These are phyloP conservation scores for Cladosporium sp. DNA, from an alignment of 2,329 filamentous ascomycete genomes.

Conservation along the genomic window DNA sequence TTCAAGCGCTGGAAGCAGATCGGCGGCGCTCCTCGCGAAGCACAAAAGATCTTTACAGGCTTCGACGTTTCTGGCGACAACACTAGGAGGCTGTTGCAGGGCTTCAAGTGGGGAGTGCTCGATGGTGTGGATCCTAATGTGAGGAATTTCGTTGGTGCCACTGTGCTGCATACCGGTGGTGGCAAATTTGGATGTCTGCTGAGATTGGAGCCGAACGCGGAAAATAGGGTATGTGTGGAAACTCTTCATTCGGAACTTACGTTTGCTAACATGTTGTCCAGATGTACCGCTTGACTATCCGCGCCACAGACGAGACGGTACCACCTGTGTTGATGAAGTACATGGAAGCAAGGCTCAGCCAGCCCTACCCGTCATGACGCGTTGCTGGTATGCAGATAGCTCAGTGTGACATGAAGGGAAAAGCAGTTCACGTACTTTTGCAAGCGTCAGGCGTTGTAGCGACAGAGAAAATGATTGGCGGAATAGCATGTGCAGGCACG, in stretches of 20 bases:
- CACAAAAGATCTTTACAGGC: constrained; percentile 77
- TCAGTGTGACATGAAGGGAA: background rate
- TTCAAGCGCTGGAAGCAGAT: constrained; percentile 99
- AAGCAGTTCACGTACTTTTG: background rate
- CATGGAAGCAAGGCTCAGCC: constrained; percentile 80
- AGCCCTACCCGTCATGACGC: constrained; percentile 34
- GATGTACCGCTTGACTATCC: constrained; percentile 94
- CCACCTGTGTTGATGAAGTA: constrained; percentile 76
- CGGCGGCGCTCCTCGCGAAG: constrained; percentile 80
- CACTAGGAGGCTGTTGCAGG: constrained; percentile 71
- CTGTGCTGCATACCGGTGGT: constrained; percentile 78
- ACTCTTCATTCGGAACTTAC: no score
- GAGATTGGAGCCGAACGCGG: constrained; percentile 91
- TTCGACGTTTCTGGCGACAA: constrained; percentile 69
- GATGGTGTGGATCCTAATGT: constrained; percentile 85
- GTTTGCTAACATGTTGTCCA: constrained; percentile 41
- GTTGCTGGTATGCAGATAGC: background rate
- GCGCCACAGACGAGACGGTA: constrained; percentile 89
- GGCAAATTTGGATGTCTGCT: constrained; percentile 95
- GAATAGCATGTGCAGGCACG: background rate
- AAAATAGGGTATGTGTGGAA: constrained; percentile 71
- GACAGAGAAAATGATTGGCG: constrained; percentile 3
- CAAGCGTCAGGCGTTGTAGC: constrained; percentile 15
- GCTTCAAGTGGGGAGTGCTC: constrained; percentile 87
- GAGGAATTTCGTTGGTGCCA: constrained; percentile 91